phyloP scores from a whole-genome alignment of 192 early-diverging fungal genomes.

The Entomortierella beljakovae region DNA sequence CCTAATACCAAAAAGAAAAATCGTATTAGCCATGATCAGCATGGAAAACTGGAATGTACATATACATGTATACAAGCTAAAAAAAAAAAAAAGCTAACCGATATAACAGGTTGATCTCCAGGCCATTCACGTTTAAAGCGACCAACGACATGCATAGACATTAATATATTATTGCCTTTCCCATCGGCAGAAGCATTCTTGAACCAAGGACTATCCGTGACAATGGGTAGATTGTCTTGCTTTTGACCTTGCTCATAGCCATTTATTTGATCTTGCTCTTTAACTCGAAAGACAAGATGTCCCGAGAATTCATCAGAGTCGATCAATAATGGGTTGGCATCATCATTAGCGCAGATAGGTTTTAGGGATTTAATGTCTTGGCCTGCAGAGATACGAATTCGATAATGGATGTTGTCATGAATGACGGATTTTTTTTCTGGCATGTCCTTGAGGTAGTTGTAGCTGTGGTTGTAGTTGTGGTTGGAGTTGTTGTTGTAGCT shows the following conservation, averaged over 20 bases:
- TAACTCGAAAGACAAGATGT: constrained; percentile 19
- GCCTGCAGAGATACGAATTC: constrained; percentile 27
- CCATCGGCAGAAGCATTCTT: constrained; percentile 10
- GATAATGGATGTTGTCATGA: constrained; percentile 11
- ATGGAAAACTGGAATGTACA: neutral
- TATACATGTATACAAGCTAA: neutral
- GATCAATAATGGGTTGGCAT: constrained; percentile 21
- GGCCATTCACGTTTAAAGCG: constrained; percentile 46
- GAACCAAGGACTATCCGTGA: constrained; percentile 37
- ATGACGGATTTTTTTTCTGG: constrained; percentile 1
- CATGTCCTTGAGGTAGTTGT: neutral
- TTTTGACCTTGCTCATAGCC: constrained; percentile 33
- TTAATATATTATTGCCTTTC: neutral
- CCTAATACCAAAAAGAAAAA: neutral
- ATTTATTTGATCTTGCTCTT: constrained; percentile 13
- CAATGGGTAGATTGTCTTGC: constrained; percentile 14
- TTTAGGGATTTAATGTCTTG: constrained; percentile 8
- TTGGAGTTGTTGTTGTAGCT: no score
- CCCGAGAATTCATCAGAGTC: constrained; percentile 41
- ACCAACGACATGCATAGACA: constrained; percentile 16
- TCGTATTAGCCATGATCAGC: neutral
- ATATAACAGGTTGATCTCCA: constrained; percentile 33
- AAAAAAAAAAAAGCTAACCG: constrained; percentile 6
- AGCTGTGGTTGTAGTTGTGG: no score
- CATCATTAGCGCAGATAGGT: constrained; percentile 20